phyloP scores from a whole-genome alignment of 176 grass and related monocot species.

The Musa itinerans region DNA sequence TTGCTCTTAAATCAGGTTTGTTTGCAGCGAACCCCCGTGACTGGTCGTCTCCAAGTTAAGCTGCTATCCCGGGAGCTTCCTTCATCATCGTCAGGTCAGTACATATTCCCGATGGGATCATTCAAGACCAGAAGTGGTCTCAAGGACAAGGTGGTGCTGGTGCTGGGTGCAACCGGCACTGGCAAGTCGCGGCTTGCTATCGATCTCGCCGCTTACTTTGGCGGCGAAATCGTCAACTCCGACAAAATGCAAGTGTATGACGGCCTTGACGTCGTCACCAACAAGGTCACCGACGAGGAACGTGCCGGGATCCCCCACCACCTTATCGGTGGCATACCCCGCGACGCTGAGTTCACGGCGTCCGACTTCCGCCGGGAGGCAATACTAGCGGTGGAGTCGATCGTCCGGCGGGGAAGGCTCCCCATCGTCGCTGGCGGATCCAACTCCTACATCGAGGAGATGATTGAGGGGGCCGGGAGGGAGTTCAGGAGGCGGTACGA shows the following conservation, averaged over 20 bases:
- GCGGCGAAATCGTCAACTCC: constrained; percentile 12
- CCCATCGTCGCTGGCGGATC: constrained; percentile 15
- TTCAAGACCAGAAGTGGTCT: neutral
- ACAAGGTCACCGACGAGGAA: constrained; percentile 15
- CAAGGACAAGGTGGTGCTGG: constrained; percentile 16
- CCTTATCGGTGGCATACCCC: constrained; percentile 6
- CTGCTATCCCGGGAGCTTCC: too few species aligned
- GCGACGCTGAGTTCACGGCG: constrained; percentile 7
- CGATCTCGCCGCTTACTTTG: neutral
- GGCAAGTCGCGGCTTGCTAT: constrained; percentile 14
- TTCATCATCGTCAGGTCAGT: too few species aligned
- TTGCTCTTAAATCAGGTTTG: too few species aligned
- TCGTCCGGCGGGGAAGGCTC: neutral
- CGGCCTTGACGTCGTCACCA: constrained; percentile 18
- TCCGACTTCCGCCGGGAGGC: constrained; percentile 5
- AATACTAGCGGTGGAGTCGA: neutral
- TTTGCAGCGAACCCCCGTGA: too few species aligned
- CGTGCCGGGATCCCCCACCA: constrained; percentile 2
- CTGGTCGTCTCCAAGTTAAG: too few species aligned
- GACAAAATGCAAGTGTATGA: constrained; percentile 15
- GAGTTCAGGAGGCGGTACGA: constrained; percentile 8
- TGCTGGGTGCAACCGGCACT: constrained; percentile 6
- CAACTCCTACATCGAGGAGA: constrained; percentile 6
- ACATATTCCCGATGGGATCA: neutral
- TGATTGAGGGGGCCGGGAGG: constrained; percentile 4